Evolutionary conservation across 306 rosid species (phyloP), one percentile per base, ranked within the genome.

Genomic region (Cucumis melo): DNA sequence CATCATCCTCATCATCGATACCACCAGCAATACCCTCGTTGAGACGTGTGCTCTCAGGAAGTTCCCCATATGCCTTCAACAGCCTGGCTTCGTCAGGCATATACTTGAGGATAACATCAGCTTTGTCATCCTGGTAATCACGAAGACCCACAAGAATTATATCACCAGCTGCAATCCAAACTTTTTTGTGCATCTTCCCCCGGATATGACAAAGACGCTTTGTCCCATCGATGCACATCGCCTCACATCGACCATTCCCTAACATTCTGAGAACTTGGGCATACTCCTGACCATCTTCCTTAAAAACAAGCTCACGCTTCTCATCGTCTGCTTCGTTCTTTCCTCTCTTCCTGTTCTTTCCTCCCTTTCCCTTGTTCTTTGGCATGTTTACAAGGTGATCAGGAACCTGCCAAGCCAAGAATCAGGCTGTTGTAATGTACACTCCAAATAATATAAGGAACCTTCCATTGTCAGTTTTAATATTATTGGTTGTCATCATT

Each of bases 331-430:
- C 89, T 39, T 88, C 87, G 76, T 88, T 88, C 89, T 88, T 85
- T 16, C 91, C 91, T 53, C 92, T 78, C 85, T 88, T 88, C 68
- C 91, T 51, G 83, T 88, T 88, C 85, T 86, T 86, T 0, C 91
- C 91, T 88, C 89, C 91, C 86, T 88, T 88, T 76, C 91, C 91
- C 85, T 88, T 88, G 55, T 88, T 88, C 91, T 88, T 88, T 80
- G 91, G 91, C 89, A 81, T 73, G 77, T 68, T 68, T 68, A 6
- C 56, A 32, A 32, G 36, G 36, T 32, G 36, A 32, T 32, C 36
- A 32, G 36, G 36, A 32, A 32, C 36, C 36, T 32, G 36, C 36
- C 36, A 32, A 32, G 36, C 36, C 36, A 32, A 32, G 36, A 32
- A 32, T 32, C 36, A 4, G 36, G 36, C 36, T 32, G 36, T 32